A percentile compares a stretch with the other conserved stretches of the same genome.
phyloP scores from a whole-genome alignment of 2,329 filamentous ascomycete species.

The Diaporthe nobilis region DNA sequence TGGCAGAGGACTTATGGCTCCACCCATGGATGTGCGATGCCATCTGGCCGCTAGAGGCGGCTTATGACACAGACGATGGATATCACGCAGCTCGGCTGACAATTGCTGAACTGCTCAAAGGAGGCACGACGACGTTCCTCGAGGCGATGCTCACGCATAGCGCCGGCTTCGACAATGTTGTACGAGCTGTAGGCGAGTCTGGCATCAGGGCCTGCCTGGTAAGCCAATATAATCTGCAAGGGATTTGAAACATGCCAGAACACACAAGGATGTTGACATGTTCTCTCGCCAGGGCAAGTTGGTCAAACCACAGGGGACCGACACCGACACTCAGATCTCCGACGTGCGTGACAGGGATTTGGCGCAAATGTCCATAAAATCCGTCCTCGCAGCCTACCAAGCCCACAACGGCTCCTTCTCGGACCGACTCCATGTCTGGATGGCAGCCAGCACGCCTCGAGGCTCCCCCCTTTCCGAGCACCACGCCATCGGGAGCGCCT shows the following conservation, averaged over 20 bases:
- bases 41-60: constrained; percentile 58
- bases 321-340: constrained; percentile 49
- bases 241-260: constrained; percentile 5
- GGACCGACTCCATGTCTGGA: constrained; percentile 62
- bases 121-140: constrained; percentile 65
- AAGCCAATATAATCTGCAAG: not conserved
- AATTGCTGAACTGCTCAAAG: constrained; percentile 65
- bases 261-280: not conserved
- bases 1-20: constrained; percentile 64
- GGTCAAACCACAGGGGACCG: constrained; percentile 54
- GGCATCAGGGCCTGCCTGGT: constrained; percentile 46
- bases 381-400: constrained; percentile 51
- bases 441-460: constrained; percentile 61
- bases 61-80: constrained; percentile 57
- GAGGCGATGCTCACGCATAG: constrained; percentile 62
- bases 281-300: constrained; percentile 48
- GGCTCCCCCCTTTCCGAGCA: constrained; percentile 57
- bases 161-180: constrained; percentile 47
- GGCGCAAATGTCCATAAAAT: constrained; percentile 51
- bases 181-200: constrained; percentile 43
- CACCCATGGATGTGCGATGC: constrained; percentile 66
- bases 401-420: constrained; percentile 47
- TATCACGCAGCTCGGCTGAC: constrained; percentile 62
- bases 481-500: constrained; percentile 57
- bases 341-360: constrained; percentile 56